phyloP scores from a whole-genome alignment of 192 early-diverging fungal species.

The Phlyctochytrium arcticum region DNA sequence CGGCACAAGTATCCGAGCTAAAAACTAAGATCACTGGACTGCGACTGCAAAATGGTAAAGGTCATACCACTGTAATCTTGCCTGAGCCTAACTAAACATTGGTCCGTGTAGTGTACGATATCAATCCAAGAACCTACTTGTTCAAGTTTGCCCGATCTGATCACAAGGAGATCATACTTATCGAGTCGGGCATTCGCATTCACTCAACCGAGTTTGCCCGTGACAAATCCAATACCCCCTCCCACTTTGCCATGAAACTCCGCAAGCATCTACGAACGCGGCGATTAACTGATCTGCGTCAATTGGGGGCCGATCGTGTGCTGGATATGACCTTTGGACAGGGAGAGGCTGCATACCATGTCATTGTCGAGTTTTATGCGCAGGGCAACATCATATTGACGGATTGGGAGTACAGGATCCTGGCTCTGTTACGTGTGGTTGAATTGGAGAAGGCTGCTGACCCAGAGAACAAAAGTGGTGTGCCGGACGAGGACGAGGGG shows the following conservation, averaged over 20 bases:
- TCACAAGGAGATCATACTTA: conserved; percentile 77
- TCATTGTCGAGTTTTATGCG: conserved; percentile 53
- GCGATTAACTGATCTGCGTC: conserved; percentile 70
- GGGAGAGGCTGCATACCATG: conserved; percentile 44
- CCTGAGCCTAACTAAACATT: not conserved
- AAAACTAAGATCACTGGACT: conserved; percentile 68
- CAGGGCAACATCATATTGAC: conserved; percentile 95
- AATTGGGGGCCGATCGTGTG: conserved; percentile 87
- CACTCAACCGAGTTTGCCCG: conserved; percentile 87
- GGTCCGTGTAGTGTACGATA: conserved; percentile 74
- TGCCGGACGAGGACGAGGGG: conserved; percentile 3
- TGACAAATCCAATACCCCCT: conserved; percentile 83
- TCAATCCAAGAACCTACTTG: conserved; percentile 82
- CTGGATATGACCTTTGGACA: conserved; percentile 92
- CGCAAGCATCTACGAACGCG: conserved; percentile 88
- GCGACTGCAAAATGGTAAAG: conserved; percentile 74
- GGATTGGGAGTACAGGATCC: conserved; percentile 77
- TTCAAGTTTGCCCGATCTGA: conserved; percentile 93
- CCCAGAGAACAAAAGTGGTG: conserved; percentile 13
- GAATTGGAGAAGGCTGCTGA: conserved; percentile 69
- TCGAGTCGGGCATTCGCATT: conserved; percentile 91
- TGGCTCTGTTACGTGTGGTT: conserved; percentile 84
- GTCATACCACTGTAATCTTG: not conserved
- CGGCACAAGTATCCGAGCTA: conserved; percentile 73
- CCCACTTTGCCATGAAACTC: conserved; percentile 84